phyloP scores from a whole-genome alignment of 2,329 filamentous ascomycete genomes.

The Trichoderma brevicompactum region DNA sequence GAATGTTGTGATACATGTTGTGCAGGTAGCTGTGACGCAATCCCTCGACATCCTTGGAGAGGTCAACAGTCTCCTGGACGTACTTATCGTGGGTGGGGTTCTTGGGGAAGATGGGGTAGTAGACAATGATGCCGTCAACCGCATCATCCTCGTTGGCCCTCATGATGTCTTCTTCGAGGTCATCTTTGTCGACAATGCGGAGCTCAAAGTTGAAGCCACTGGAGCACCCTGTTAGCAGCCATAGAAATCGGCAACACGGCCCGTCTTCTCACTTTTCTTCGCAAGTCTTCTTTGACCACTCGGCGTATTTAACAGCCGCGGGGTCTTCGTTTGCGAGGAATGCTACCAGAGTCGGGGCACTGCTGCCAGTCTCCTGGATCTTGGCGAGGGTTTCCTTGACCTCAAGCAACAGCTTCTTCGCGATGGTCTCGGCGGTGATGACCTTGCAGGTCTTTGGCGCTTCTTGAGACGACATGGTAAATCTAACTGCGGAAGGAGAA shows the following conservation, averaged over 20 bases:
- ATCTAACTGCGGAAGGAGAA: not conserved
- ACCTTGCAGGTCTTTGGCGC: slow-evolving; percentile 83
- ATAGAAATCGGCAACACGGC: not conserved
- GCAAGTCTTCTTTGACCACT: slow-evolving; percentile 97
- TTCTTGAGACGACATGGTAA: slow-evolving; percentile 40
- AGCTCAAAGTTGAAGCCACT: slow-evolving; percentile 92
- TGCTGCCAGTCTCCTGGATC: slow-evolving; percentile 60
- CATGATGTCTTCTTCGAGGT: slow-evolving; percentile 86
- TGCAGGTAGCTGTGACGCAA: slow-evolving; percentile 92
- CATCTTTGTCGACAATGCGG: slow-evolving; percentile 80
- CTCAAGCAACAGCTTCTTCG: slow-evolving; percentile 78
- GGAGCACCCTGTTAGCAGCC: slow-evolving; percentile 29
- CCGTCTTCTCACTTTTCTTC: slow-evolving; percentile 78
- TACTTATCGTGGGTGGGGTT: slow-evolving; percentile 89
- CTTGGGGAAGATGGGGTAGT: slow-evolving; percentile 90
- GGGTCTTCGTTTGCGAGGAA: slow-evolving; percentile 93
- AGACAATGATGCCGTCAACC: slow-evolving; percentile 92
- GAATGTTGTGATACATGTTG: slow-evolving; percentile 99
- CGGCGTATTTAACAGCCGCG: slow-evolving; percentile 88
- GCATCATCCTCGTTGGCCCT: slow-evolving; percentile 76
- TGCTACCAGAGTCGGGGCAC: slow-evolving; percentile 78
- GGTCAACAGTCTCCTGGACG: slow-evolving; percentile 89
- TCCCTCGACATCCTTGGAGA: slow-evolving; percentile 93
- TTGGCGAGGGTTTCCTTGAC: slow-evolving; percentile 75
- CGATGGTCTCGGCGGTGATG: slow-evolving; percentile 84